These are phyloP conservation scores for Nepenthes gracilis DNA, from an alignment of 148 eudicot genomes.

Conservation along the genomic window DNA sequence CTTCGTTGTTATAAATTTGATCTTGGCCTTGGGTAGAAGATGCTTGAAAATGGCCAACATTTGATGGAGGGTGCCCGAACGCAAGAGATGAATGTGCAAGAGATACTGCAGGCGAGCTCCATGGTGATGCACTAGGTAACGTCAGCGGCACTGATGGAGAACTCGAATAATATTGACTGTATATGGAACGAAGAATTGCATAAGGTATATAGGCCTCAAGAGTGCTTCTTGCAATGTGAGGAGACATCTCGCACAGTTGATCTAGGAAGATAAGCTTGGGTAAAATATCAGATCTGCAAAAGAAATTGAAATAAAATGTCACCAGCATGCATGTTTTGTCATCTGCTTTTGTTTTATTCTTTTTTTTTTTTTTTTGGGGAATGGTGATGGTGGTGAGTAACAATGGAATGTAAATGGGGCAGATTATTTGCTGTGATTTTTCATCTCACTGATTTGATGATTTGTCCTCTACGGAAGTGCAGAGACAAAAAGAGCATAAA, in stretches of 20 bases:
- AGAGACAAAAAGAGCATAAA: too few species aligned
- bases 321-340: not conserved
- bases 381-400: too few species aligned
- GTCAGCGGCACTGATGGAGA: conserved; percentile 53
- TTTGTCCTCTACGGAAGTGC: too few species aligned
- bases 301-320: conserved; percentile 7
- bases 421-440: too few species aligned
- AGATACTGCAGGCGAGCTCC: conserved; percentile 70
- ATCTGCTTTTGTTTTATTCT: too few species aligned
- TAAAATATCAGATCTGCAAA: conserved; percentile 63
- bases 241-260: conserved; percentile 80
- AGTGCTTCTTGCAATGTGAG: conserved; percentile 76
- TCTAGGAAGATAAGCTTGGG: conserved; percentile 88
- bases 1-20: conserved; percentile 37
- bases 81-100: conserved; percentile 72
- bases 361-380: too few species aligned
- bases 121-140: conserved; percentile 50
- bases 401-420: too few species aligned
- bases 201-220: conserved; percentile 74
- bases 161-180: conserved; percentile 71
- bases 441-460: too few species aligned
- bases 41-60: conserved; percentile 39
- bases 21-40: conserved; percentile 43
- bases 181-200: conserved; percentile 73
- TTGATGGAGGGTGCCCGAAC: conserved; percentile 42